These are phyloP conservation scores for Pythium dissimile DNA, from an alignment of 352 stramenopile genomes.

Conservation along the genomic window DNA sequence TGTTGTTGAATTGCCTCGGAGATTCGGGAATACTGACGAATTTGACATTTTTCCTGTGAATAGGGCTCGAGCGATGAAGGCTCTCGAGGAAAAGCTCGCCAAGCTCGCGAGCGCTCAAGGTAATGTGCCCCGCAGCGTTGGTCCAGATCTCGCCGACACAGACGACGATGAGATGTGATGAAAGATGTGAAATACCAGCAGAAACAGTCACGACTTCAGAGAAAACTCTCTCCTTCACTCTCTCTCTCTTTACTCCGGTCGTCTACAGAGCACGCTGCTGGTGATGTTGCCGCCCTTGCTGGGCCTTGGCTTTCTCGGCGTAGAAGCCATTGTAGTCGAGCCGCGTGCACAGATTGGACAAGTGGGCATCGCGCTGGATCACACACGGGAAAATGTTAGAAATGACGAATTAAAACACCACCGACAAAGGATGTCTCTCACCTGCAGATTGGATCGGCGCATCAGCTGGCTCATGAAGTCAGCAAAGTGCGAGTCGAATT, in stretches of 20 bases:
- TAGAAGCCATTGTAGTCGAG: conserved; percentile 85
- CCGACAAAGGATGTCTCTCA: conserved; percentile 13
- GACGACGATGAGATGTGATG: conserved; percentile 23
- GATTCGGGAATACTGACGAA: background rate
- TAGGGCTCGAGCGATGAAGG: conserved; percentile 84
- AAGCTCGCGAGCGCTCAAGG: conserved; percentile 54
- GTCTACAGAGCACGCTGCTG: conserved; percentile 6
- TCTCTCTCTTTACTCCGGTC: background rate
- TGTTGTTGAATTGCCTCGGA: background rate
- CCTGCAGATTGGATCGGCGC: conserved; percentile 76
- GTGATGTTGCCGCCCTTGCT: conserved; percentile 8
- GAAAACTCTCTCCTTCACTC: too few relatives aligned
- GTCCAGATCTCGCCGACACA: background rate
- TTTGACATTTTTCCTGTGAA: background rate
- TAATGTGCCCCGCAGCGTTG: conserved; percentile 2
- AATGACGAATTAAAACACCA: background rate
- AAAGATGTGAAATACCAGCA: too few relatives aligned
- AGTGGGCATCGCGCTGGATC: conserved; percentile 42
- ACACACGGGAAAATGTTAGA: background rate
- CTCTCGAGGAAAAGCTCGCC: conserved; percentile 84
- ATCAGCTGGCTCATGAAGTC: conserved; percentile 90
- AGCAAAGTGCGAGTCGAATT: conserved; percentile 83
- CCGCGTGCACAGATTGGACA: conserved; percentile 69
- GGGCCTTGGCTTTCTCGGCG: conserved; percentile 17
- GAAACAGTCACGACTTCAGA: too few relatives aligned